Conservation (phyloP, 306 rosid species). For the Vicia faba region DNA sequence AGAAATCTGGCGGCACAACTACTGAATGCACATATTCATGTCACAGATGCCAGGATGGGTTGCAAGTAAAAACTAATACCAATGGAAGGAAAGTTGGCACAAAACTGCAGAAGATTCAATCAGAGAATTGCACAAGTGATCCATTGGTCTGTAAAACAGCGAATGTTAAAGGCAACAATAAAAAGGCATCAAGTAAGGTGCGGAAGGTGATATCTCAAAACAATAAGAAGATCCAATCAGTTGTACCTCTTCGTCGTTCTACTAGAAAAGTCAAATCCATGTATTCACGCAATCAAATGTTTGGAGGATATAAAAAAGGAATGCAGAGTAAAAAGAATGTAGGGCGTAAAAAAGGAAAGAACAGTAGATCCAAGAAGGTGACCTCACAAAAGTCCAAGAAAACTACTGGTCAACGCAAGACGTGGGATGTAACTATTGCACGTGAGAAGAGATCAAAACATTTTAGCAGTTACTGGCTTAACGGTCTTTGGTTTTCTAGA, state of each 20-base stretch:
- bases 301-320: conserved; percentile 59
- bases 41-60: conserved; percentile 65
- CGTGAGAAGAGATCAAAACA: conserved; percentile 56
- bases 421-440: conserved; percentile 34
- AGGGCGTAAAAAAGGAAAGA: conserved; percentile 65
- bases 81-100: conserved; percentile 47
- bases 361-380: conserved; percentile 55
- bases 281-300: conserved; percentile 57
- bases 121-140: conserved; percentile 46
- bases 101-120: conserved; percentile 50
- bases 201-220: conserved; percentile 47
- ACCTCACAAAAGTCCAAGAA: conserved; percentile 52
- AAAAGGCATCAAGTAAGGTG: conserved; percentile 55
- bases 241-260: conserved; percentile 86
- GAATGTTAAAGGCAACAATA: conserved; percentile 54
- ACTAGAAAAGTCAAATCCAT: conserved; percentile 73
- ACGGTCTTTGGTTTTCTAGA: conserved; percentile 79
- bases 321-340: conserved; percentile 44
- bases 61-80: conserved; percentile 45
- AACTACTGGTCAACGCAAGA: conserved; percentile 46
- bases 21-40: conserved; percentile 63
- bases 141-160: conserved; percentile 50
- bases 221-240: conserved; percentile 51
- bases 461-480: conserved; percentile 76
- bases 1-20: conserved; percentile 59